Percentiles rank a stretch among this genome's conserved stretches.
phyloP scores from a whole-genome alignment of 495 filamentous ascomycete species.

The Penicillium arizonense region DNA sequence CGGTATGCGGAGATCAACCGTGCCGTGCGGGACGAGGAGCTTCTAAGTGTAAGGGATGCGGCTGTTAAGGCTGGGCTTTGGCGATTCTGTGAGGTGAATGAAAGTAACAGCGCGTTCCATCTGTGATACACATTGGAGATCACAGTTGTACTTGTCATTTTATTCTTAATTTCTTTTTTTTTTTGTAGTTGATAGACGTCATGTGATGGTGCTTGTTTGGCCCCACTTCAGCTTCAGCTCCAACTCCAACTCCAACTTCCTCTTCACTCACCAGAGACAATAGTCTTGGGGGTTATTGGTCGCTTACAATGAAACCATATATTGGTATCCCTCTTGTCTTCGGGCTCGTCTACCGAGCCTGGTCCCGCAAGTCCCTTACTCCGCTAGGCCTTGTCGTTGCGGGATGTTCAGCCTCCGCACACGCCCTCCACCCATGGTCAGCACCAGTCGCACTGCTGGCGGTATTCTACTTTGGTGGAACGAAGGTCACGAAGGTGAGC shows the following conservation, averaged over 20 bases:
- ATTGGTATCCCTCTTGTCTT: constrained; percentile 65
- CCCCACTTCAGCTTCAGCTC: constrained; percentile 18
- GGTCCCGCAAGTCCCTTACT: constrained; percentile 72
- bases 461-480: constrained; percentile 86
- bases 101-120: constrained; percentile 63
- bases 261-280: background rate
- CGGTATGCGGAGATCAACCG: constrained; percentile 77
- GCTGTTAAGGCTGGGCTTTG: constrained; percentile 69
- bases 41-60: constrained; percentile 57
- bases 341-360: constrained; percentile 67
- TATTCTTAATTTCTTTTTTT: background rate
- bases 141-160: too few relatives aligned
- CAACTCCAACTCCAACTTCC: background rate
- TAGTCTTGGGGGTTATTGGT: background rate
- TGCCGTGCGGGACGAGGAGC: constrained; percentile 59
- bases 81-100: constrained; percentile 69
- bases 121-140: constrained; percentile 36
- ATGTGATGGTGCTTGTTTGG: constrained; percentile 8
- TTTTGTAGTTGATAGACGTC: background rate
- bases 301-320: constrained; percentile 61
- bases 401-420: constrained; percentile 66
- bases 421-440: constrained; percentile 88
- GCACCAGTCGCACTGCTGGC: constrained; percentile 78
- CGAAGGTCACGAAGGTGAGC: constrained; percentile 75
- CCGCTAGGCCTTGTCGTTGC: constrained; percentile 69